Percentiles rank a stretch among this genome's conserved stretches.
These are phyloP conservation scores for Aspergillus taichungensis DNA, from an alignment of 495 filamentous ascomycete genomes.

Conservation along the genomic window DNA sequence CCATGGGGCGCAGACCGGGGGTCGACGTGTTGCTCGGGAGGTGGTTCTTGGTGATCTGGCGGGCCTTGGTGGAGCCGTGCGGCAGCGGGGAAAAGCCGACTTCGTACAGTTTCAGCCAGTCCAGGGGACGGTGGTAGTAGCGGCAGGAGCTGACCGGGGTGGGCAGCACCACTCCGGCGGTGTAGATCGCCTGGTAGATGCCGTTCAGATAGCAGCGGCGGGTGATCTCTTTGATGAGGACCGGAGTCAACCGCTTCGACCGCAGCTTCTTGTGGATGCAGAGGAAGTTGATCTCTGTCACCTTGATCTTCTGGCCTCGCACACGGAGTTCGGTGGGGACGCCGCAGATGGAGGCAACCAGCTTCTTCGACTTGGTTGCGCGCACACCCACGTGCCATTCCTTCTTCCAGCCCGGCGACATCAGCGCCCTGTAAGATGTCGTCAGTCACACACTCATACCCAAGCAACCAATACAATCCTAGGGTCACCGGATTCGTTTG, in stretches of 20 bases:
- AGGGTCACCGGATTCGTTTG: too few relatives aligned
- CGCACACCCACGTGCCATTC: slow-evolving; percentile 95
- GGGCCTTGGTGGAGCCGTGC: slow-evolving; percentile 64
- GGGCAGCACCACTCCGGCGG: slow-evolving; percentile 80
- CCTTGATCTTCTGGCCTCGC: slow-evolving; percentile 61
- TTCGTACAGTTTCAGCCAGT: slow-evolving; percentile 94
- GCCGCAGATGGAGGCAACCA: slow-evolving; percentile 92
- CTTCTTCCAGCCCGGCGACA: slow-evolving; percentile 89
- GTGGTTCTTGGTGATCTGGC: slow-evolving; percentile 70
- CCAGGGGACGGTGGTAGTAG: slow-evolving; percentile 85
- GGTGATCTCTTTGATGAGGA: slow-evolving; percentile 95
- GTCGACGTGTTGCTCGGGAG: slow-evolving; percentile 64
- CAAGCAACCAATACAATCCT: too few relatives aligned
- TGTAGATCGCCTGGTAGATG: slow-evolving; percentile 93
- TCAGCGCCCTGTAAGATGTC: slow-evolving; percentile 58
- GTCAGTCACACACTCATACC: too few relatives aligned
- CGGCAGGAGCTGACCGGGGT: slow-evolving; percentile 85
- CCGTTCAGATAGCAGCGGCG: slow-evolving; percentile 73
- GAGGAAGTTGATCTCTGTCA: slow-evolving; percentile 94
- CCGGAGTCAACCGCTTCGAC: slow-evolving; percentile 79
- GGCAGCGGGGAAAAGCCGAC: slow-evolving; percentile 85
- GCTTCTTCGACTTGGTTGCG: slow-evolving; percentile 61
- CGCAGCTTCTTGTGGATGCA: slow-evolving; percentile 97
- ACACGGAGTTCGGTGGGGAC: slow-evolving; percentile 77
- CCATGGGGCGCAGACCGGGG: slow-evolving; percentile 68